Base-by-base conservation (phyloP, 2,329 filamentous ascomycete species). In the Talaromyces funiculosus region DNA sequence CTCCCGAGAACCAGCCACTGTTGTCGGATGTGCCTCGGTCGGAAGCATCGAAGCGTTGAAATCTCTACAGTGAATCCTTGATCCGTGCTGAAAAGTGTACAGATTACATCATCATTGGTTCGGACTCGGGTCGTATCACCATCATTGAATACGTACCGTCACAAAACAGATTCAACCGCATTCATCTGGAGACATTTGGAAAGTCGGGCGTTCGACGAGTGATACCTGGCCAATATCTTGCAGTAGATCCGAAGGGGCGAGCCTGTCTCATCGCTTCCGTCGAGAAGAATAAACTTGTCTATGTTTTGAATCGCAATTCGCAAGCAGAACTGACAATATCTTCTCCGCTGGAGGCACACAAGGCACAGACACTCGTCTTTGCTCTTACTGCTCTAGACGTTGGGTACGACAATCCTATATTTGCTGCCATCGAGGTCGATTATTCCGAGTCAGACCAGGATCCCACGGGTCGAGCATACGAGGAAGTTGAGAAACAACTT, bases 241-340 rank as follows among this genome's bases (percentile, higher is more conserved):
- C 93, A 6, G 90, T 91, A 57, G 94, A 99, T 71, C 94, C 94
- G 29, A 96, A 96, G 76, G 94, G 94, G 60, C 86, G 94, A 78
- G 95, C 95, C 59, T 96, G 93, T 72, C 83, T 99, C 72, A 90
- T 97, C 63, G 92, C 94, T 9, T 93, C 92, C 4, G 84, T 93
- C 59, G 95, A 99, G 79, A 99, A 99, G 84, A 99, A 97, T 80
- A 99, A 99, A 80, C 88, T 99, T 60, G 94, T 99, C 67, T 99
- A 99, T 77, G 93, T 99, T 69, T 82, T 99, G 67, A 97, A 97
- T 76, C 88, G 95, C 66, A 96, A 96, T 77, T 85, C 92, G 3
- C 91, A 97, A 76, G 92, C 92, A 18, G 90, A 96, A 74, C 85
- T 99, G 68, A 95, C 92, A 42, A 99, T 99, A 55, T 99, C 94